These are phyloP conservation scores for Globisporangium splendens DNA, from an alignment of 352 stramenopile genomes.

Conservation along the genomic window DNA sequence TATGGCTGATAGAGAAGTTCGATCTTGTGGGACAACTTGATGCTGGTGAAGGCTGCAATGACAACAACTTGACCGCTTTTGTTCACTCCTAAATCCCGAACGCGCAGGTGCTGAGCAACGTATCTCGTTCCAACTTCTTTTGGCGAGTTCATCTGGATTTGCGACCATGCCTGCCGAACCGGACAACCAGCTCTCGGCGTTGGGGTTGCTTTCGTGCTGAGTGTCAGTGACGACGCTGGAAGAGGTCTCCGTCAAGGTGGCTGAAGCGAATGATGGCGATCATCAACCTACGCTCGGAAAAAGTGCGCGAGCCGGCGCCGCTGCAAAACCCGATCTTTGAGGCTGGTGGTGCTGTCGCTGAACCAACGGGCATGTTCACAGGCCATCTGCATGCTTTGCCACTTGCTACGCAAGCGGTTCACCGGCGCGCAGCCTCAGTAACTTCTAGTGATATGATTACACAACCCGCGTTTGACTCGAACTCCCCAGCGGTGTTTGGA, in stretches of 20 bases:
- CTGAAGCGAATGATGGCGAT: constrained; percentile 39
- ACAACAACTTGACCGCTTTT: constrained; percentile 29
- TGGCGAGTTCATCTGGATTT: constrained; percentile 79
- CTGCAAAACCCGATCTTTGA: too few species aligned
- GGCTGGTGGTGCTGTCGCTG: too few species aligned
- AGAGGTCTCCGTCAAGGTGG: constrained; percentile 93
- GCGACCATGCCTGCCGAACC: constrained; percentile 70
- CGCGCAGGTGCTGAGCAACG: constrained; percentile 89
- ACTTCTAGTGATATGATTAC: too few species aligned
- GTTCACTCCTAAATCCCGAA: constrained; percentile 57
- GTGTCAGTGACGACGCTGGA: constrained; percentile 41
- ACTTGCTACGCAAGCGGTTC: too few species aligned
- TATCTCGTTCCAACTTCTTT: constrained; percentile 93
- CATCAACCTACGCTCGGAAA: neutral
- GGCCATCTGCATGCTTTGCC: too few species aligned
- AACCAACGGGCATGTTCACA: constrained; percentile 9
- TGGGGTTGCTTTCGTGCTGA: constrained; percentile 65
- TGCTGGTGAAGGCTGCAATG: constrained; percentile 17
- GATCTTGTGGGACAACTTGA: constrained; percentile 21
- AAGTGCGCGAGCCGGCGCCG: neutral
- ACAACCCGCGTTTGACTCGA: too few species aligned
- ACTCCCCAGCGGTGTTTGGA: too few species aligned
- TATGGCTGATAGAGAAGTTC: constrained; percentile 75
- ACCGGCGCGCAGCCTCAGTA: too few species aligned
- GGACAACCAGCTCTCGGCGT: neutral